Evolutionary conservation across 768 basidiomycete species (phyloP), one percentile per base, ranked within the genome.

Genomic region (Thelephora aurantiotincta): DNA sequence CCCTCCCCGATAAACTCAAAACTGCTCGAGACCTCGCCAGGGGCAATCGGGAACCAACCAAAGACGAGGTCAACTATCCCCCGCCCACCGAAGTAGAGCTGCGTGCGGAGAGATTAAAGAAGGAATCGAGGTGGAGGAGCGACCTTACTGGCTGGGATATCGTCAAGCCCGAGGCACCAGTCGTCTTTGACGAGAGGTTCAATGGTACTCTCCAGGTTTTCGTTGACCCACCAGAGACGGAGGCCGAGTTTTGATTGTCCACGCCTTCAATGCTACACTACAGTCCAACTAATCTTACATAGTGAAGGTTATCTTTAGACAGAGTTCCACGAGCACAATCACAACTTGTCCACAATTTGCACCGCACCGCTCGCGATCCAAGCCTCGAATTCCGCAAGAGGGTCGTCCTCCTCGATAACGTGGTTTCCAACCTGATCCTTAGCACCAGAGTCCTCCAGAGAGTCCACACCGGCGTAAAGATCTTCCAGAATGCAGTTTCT

Each of bases 41-140:
- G 6, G 79, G 87, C 1, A 74, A 72, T 26, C 73, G 91, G 11
- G 82, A 90, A 55, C 78, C 82, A n/a, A 94, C 90, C 12, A 85
- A 84, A 58, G 86, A 84, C 50, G 94, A 97, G 63, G 55, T 63
- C 38, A 70, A 69, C 12, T 74, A 82, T 55, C 87, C 89, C 2
- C 88, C 91, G 3, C 79, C 78, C 23, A 91, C 84, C 1, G 90
- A 97, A 64, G 82, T 87, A 18, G 88, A 96, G 59, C 68, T 98
- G 48, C 77, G 84, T 41, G 82, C 82, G 35, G 91, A 97, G 65
- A 70, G 94, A 54, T 61, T 91, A 61, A 82, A 83, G 64, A 94
- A 92, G 65, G 94, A 98, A 66, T 61, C 78, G 54, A 70, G 78
- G 55, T 98, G 94, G 94, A 73, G 77, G 41, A 71, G 74, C 18